Conservation (phyloP, 345 rosid genomes). For the Capsella bursapastoris region DNA sequence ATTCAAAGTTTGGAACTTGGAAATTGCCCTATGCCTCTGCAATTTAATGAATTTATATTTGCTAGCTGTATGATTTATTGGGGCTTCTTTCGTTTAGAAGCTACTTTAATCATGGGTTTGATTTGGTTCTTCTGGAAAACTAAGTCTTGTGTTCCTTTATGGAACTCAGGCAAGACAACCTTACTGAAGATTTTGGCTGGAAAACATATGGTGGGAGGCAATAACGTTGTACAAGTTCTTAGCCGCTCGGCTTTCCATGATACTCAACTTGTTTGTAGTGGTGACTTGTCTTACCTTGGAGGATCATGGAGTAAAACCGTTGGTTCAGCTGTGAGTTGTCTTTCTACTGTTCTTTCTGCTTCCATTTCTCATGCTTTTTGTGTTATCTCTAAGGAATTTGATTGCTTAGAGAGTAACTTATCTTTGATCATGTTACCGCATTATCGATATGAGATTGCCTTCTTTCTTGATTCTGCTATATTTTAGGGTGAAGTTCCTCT, state of each 20-base stretch:
- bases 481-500: constrained; percentile 87
- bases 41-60: background rate
- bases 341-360: background rate
- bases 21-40: background rate
- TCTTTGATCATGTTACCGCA: background rate
- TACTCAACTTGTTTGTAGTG: constrained; percentile 80
- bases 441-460: background rate
- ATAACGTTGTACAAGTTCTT: constrained; percentile 74
- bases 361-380: constrained; percentile 7
- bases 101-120: background rate
- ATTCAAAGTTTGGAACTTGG: background rate
- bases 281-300: constrained; percentile 86
- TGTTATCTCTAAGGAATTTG: background rate
- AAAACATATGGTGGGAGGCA: constrained; percentile 97
- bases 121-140: background rate
- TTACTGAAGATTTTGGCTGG: constrained; percentile 84
- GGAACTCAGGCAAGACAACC: constrained; percentile 75
- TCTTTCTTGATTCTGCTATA: constrained; percentile 8
- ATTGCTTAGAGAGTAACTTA: constrained; percentile 3
- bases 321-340: constrained; percentile 79
- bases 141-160: background rate
- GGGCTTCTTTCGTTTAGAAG: background rate
- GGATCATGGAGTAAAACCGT: constrained; percentile 95
- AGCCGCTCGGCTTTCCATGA: constrained; percentile 88
- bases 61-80: background rate